These are phyloP conservation scores for Nothophytophthora sp. DNA, from an alignment of 352 stramenopile species.

Conservation along the genomic window DNA sequence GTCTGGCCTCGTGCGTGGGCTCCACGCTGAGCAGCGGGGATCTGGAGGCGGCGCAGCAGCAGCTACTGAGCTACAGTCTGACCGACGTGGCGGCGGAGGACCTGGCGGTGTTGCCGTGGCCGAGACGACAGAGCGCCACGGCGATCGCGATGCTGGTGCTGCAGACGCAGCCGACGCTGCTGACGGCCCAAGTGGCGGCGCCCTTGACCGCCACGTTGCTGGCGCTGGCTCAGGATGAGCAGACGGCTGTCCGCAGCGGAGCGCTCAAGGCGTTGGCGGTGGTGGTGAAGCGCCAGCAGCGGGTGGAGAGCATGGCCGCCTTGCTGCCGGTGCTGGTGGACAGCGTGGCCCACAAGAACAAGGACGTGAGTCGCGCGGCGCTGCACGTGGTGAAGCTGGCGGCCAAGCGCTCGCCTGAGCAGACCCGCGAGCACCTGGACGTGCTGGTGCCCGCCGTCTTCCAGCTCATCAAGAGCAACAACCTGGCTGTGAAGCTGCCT, in stretches of 20 bases:
- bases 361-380: conserved; percentile 75
- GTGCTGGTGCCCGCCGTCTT: conserved; percentile 81
- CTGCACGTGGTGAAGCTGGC: conserved; percentile 76
- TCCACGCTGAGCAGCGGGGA: conserved; percentile 44
- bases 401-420: conserved; percentile 64
- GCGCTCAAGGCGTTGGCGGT: conserved; percentile 55
- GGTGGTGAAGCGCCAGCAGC: conserved; percentile 54
- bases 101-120: conserved; percentile 42
- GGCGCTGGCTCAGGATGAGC: conserved; percentile 60
- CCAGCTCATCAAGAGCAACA: conserved; percentile 87
- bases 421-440: conserved; percentile 50
- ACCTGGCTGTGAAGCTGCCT: conserved; percentile 87
- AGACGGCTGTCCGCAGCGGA: conserved; percentile 57
- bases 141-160: conserved; percentile 61
- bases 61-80: conserved; percentile 52
- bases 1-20: conserved; percentile 57
- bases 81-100: conserved; percentile 35
- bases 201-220: conserved; percentile 35
- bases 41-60: conserved; percentile 26
- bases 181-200: conserved; percentile 25
- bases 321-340: conserved; percentile 68
- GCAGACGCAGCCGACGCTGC: conserved; percentile 38
- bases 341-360: conserved; percentile 70
- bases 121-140: conserved; percentile 65
- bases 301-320: conserved; percentile 20